These are phyloP conservation scores for Aspergillus oerlinghausenensis DNA, from an alignment of 2,329 filamentous ascomycete genomes.

Conservation along the genomic window DNA sequence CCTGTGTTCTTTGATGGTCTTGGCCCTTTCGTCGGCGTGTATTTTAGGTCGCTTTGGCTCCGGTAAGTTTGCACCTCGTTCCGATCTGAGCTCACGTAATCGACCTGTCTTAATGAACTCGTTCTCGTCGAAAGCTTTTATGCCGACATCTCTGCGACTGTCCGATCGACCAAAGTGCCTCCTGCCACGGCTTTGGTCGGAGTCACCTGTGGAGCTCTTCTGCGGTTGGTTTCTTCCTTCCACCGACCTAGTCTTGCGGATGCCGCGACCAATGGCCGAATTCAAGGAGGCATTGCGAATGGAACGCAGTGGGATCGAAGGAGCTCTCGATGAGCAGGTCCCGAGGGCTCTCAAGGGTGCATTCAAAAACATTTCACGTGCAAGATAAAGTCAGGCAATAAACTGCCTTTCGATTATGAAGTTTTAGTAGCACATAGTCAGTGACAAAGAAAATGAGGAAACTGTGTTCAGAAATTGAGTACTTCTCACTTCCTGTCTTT, in stretches of 20 bases:
- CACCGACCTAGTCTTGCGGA: constrained; percentile 45
- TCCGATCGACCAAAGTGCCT: background rate
- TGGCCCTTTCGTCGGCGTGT: background rate
- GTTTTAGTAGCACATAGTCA: background rate
- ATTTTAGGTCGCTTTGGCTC: background rate
- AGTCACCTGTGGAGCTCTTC: background rate
- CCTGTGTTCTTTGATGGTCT: background rate
- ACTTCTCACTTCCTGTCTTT: background rate
- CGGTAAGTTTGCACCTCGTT: background rate
- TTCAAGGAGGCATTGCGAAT: constrained; percentile 54
- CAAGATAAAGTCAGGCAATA: background rate
- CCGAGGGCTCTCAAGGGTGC: constrained; percentile 4
- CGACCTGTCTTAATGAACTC: constrained; percentile 30
- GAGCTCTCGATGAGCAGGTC: constrained; percentile 8
- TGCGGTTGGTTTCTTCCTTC: constrained; percentile 1
- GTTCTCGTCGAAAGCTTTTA: constrained; percentile 21
- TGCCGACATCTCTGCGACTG: background rate
- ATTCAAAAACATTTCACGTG: constrained; percentile 6
- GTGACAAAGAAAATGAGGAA: background rate
- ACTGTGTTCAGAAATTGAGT: background rate
- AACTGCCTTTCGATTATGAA: background rate
- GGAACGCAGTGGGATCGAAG: constrained; percentile 9
- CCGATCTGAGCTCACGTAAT: constrained; percentile 17
- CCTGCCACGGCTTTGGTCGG: background rate
- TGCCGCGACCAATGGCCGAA: constrained; percentile 65